Conservation (phyloP, 1,284 basidiomycete genomes). For the Ganoderma boninense region DNA sequence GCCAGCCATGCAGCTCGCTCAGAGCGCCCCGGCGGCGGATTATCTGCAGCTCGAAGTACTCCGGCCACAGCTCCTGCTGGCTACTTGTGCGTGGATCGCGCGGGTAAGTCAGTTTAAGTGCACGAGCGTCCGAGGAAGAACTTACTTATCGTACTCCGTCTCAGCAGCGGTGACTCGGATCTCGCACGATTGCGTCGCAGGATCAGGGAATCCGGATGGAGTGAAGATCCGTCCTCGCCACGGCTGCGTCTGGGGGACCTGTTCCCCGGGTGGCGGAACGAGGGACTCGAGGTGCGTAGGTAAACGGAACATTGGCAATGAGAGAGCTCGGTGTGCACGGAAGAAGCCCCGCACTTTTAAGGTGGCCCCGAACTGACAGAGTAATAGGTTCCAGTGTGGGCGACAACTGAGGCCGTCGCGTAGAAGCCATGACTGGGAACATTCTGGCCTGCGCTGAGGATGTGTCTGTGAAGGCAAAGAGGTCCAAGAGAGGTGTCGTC, state of each 20-base stretch:
- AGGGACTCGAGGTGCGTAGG: constrained; percentile 66
- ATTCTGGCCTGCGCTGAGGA: constrained; percentile 11
- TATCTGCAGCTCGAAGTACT: constrained; percentile 55
- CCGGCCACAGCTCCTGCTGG: constrained; percentile 56
- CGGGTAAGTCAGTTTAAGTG: constrained; percentile 15
- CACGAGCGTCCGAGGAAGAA: constrained; percentile 26
- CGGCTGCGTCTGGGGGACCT: constrained; percentile 49
- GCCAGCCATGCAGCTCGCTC: constrained; percentile 59
- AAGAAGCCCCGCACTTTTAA: constrained; percentile 29
- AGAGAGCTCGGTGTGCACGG: constrained; percentile 29
- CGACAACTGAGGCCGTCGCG: constrained; percentile 31
- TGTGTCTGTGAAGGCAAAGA: constrained; percentile 11
- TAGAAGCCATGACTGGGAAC: constrained; percentile 28
- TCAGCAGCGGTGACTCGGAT: constrained; percentile 68
- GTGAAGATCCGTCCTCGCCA: constrained; percentile 66
- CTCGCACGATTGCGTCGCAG: constrained; percentile 48
- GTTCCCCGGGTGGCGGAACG: constrained; percentile 59
- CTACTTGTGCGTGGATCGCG: constrained; percentile 38
- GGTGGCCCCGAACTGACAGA: constrained; percentile 26
- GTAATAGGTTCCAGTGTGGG: constrained; percentile 26
- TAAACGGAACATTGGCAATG: constrained; percentile 54
- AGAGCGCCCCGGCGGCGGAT: constrained; percentile 52
- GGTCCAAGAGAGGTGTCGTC: constrained; percentile 11
- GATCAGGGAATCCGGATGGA: constrained; percentile 45
- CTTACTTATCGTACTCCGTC: constrained; percentile 72